phyloP scores from a whole-genome alignment of 768 basidiomycete genomes.

The Boletus rubroflammeus region DNA sequence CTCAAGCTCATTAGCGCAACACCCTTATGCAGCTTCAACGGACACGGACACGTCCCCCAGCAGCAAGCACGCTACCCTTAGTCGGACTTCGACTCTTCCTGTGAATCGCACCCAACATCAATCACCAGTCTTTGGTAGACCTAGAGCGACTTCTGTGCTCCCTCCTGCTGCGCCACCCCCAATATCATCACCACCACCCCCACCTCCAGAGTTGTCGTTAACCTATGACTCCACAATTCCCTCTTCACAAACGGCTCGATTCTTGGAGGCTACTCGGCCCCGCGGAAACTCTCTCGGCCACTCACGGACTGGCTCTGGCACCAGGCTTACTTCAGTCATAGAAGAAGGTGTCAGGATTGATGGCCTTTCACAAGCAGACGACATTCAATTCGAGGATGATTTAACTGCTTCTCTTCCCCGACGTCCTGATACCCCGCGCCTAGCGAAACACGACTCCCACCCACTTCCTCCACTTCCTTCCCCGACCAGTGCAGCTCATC shows the following conservation, averaged over 20 bases:
- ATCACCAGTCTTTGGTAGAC: slow-evolving; percentile 33
- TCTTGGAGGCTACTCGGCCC: slow-evolving; percentile 38
- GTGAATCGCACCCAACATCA: slow-evolving; percentile 27
- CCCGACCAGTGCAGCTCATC: slow-evolving; percentile 34
- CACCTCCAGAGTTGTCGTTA: slow-evolving; percentile 40
- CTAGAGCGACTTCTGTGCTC: slow-evolving; percentile 55
- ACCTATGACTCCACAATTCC: slow-evolving; percentile 28
- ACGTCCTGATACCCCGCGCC: slow-evolving; percentile 42
- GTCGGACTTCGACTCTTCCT: slow-evolving; percentile 37
- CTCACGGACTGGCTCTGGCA: slow-evolving; percentile 51
- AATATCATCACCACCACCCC: slow-evolving; percentile 54
- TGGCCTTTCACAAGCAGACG: slow-evolving; percentile 28
- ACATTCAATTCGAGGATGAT: slow-evolving; percentile 30
- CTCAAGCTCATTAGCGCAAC: slow-evolving; percentile 25
- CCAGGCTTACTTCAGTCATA: slow-evolving; percentile 54
- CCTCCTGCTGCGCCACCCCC: slow-evolving; percentile 69
- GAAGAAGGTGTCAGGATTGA: slow-evolving; percentile 52
- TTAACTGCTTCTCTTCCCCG: slow-evolving; percentile 29
- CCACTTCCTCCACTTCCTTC: slow-evolving; percentile 68
- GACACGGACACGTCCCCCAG: slow-evolving; percentile 35
- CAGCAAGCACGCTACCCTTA: slow-evolving; percentile 19
- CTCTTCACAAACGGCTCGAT: slow-evolving; percentile 29
- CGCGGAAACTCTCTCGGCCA: slow-evolving; percentile 53
- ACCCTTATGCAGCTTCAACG: slow-evolving; percentile 51
- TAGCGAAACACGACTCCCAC: slow-evolving; percentile 50